Conservation (phyloP, 306 rosid genomes). For the Cucurbita ficifolia region DNA sequence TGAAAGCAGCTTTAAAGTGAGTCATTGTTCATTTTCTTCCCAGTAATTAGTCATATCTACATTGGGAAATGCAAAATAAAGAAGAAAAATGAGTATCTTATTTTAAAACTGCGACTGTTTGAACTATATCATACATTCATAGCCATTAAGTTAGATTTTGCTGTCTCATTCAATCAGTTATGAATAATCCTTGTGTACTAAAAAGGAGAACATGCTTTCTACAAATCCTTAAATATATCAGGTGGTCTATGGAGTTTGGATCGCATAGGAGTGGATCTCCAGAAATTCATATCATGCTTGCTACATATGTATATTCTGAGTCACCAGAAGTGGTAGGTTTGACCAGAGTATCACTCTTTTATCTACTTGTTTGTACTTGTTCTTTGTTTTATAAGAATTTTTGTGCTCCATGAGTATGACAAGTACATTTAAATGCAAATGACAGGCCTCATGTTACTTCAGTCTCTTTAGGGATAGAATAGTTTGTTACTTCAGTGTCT, state of each 20-base stretch:
- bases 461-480: background rate
- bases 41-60: background rate
- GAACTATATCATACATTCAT: background rate
- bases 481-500: background rate
- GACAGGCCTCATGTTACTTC: background rate
- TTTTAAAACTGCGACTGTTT: background rate
- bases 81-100: background rate
- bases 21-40: conserved; percentile 5
- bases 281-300: conserved; percentile 75
- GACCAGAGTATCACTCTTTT: background rate
- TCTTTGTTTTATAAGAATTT: background rate
- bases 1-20: conserved; percentile 85
- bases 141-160: background rate
- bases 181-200: background rate
- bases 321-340: conserved; percentile 83
- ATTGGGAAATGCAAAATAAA: background rate
- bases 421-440: background rate
- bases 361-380: background rate
- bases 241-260: conserved; percentile 93
- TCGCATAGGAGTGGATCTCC: conserved; percentile 53
- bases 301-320: conserved; percentile 76
- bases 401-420: background rate
- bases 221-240: conserved; percentile 12
- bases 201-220: background rate
- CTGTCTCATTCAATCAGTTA: background rate